Evolutionary conservation across 2,329 filamentous ascomycete genomes (phyloP).

Genomic region (Chaetomiaceae sp.): DNA sequence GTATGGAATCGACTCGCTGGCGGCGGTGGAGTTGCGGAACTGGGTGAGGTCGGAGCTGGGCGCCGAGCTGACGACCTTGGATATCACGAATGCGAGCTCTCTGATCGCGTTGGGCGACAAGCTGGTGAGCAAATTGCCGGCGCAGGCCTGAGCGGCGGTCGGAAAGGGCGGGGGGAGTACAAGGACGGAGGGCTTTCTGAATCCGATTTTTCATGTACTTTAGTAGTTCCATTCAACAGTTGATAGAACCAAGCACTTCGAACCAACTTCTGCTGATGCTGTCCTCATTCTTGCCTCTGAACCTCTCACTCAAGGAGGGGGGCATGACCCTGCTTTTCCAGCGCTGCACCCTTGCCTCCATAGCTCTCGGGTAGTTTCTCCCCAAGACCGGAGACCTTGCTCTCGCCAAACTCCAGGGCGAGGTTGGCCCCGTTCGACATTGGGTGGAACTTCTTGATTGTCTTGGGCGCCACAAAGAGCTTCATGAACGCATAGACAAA

Average conservation of each 20-base stretch:
- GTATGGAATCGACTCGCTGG: slow-evolving; percentile 5
- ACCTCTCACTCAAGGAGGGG: slow-evolving; percentile 22
- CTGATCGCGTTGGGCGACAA: neutral
- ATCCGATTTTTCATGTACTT: too few relatives aligned
- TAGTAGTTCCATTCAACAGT: too few relatives aligned
- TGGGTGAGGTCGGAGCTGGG: neutral
- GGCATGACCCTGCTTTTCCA: slow-evolving; percentile 27
- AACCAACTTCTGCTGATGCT: too few relatives aligned
- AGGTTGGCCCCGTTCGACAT: slow-evolving; percentile 69
- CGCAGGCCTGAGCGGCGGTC: too few relatives aligned
- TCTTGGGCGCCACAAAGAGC: slow-evolving; percentile 67
- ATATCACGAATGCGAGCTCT: neutral
- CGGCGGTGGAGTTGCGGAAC: neutral
- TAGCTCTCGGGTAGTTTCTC: slow-evolving; percentile 69
- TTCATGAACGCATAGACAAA: slow-evolving; percentile 77
- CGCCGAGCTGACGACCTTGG: neutral
- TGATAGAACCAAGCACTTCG: neutral
- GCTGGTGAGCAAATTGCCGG: too few relatives aligned
- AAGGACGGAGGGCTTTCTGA: too few relatives aligned
- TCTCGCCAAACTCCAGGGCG: slow-evolving; percentile 51
- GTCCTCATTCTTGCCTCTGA: too few relatives aligned
- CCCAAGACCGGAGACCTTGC: slow-evolving; percentile 53
- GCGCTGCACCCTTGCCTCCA: slow-evolving; percentile 61
- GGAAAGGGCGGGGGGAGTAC: too few relatives aligned
- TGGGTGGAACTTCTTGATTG: slow-evolving; percentile 74